Evolutionary conservation across 208 protist species (phyloP), one percentile per base, ranked within the genome.

Genomic region (Wallacemonas sp.): DNA sequence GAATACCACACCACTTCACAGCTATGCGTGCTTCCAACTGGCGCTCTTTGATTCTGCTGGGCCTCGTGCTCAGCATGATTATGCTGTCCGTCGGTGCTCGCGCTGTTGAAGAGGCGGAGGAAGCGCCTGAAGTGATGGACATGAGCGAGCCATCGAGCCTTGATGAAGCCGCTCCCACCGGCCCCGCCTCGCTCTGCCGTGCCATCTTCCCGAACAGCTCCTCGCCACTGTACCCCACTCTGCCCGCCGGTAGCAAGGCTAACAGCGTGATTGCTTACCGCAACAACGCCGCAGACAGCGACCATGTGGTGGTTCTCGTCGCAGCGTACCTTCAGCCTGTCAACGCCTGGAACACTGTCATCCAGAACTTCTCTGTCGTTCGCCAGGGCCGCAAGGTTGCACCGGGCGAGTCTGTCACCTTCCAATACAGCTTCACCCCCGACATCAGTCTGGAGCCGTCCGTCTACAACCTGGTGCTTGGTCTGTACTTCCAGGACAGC

Each of bases 341-440:
- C 6, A 61, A 75, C 38, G 33, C 54, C 26, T 84, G 71, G 64
- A 45, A 76, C 41, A 75, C 63, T 4, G 69, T 85, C 1, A 22
- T 95, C 17, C 89, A 95, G 74, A 97, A 97, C 85, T 97, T 97
- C 61, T 94, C 89, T 8, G 79, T 86, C 37, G 76, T 93, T 21
- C 83, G 83, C 41, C 82, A 95, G 45, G 88, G 73, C 2, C 85
- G 89, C 48, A 68, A 52, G 22, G 85, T 97, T 21, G 46, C 48
- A 41, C 71, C 61, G 24, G 48, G 60, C 3, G 87, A 97, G 66
- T 85, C 83, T 13, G 74, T 76, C 33, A 94, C 71, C 44, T 79
- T 97, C 64, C 76, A 85, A 1, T 97, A 94, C 73, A 84, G 46
- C 52, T 92, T 97, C 70, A 89, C 73, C 22, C 79, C 89, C 17